Evolutionary conservation across 2,329 filamentous ascomycete species (phyloP).

Genomic region (Diaporthe longicolla): DNA sequence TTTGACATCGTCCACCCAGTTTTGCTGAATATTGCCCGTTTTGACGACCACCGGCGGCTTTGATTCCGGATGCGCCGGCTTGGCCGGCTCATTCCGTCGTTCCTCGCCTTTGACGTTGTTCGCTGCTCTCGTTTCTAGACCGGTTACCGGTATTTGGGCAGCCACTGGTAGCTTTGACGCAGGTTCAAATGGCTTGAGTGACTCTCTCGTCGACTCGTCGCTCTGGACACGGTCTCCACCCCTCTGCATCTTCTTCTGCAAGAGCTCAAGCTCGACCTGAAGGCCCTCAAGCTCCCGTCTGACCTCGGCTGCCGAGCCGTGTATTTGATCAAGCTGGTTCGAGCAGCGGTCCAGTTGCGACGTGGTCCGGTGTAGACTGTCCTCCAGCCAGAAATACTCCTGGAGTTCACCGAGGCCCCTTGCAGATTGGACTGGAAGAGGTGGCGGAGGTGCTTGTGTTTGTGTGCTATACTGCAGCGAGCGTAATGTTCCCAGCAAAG

Average conservation of each 20-base stretch:
- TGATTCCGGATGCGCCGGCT: not conserved
- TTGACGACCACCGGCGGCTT: not conserved
- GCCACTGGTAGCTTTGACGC: not conserved
- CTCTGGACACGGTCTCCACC: not conserved
- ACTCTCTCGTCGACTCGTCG: not conserved
- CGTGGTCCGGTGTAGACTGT: conserved; percentile 17
- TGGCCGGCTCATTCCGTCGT: not conserved
- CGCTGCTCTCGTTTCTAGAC: not conserved
- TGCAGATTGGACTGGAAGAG: not conserved
- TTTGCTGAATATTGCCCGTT: not conserved
- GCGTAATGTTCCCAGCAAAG: not conserved
- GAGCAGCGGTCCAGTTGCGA: conserved; percentile 23
- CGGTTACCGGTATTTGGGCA: not conserved
- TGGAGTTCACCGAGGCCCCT: conserved; percentile 23
- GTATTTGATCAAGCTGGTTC: conserved; percentile 1
- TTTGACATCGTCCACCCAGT: not conserved
- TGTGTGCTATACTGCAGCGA: conserved; percentile 4
- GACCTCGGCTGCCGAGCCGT: conserved; percentile 15
- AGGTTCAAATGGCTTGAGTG: not conserved
- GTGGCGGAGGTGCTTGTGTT: not conserved
- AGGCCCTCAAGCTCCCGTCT: conserved; percentile 24
- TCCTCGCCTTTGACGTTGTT: not conserved
- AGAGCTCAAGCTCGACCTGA: not conserved
- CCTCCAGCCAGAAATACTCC: conserved; percentile 28
- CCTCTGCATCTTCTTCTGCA: not conserved